Evolutionary conservation across 1,139 yeast genomes (phyloP), one percentile per base, ranked within the genome.

Genomic region (Yarrowia galli): DNA sequence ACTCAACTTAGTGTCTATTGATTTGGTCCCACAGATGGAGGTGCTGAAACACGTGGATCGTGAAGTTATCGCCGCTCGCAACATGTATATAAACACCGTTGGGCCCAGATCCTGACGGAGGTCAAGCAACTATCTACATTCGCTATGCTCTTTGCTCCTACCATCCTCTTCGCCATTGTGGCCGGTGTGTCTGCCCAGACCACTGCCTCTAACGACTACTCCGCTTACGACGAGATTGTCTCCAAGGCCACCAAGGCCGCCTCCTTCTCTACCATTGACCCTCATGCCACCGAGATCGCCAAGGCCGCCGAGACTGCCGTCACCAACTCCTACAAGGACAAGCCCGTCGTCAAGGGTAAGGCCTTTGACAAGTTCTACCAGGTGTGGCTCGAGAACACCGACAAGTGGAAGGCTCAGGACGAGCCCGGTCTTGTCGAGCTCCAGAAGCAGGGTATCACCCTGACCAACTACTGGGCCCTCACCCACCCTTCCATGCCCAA

Each of bases 401-500:
- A 82, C 75, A 82, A 74, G 73, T 82, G 80, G 73, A 83, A 83
- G 73, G 85, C 85, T 53, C 79, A 78, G 58, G 81, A 78, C 69
- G 79, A 83, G 73, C 74, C 78, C 13, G 81, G 80, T 64, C 74
- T 83, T 71, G 75, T 76, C 72, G 77, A 76, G 74, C 76, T 83
- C 56, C 80, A 81, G 36, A 70, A 76, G 72, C 74, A 81, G 65
- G 86, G 85, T 72, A 77, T 82, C 69, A 75, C 78, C 45, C 76
- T 83, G 71, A 78, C 77, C 74, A 83, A 83, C 78, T 83, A 83
- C 78, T 83, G 83, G 79, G 81, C 82, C 38, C 72, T 82, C 35
- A 81, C 85, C 60, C 84, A 82, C 72, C 85, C 85, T 63, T 82
- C 86, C 2, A 83, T 83, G 78, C 85, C 85, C 71, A 83, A 83